These are phyloP conservation scores for Emiliania huxleyi DNA, from an alignment of 78 protist genomes.

Conservation along the genomic window DNA sequence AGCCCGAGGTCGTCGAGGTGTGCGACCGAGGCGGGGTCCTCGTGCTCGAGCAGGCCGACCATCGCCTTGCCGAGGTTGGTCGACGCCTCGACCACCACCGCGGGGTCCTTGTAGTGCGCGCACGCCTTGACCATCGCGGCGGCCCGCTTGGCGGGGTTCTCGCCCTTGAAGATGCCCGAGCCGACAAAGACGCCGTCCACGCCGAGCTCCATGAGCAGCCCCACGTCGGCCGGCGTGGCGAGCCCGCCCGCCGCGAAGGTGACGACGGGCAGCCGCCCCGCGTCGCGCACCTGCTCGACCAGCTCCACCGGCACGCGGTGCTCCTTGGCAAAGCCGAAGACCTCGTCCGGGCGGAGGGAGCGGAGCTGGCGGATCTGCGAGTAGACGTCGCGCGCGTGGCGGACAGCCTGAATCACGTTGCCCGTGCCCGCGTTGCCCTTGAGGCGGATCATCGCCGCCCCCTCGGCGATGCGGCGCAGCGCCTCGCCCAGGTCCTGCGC, in stretches of 20 bases:
- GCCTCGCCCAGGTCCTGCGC: slow-evolving; percentile 90
- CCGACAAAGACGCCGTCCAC: slow-evolving; percentile 94
- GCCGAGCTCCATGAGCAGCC: slow-evolving; percentile 88
- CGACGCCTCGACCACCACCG: slow-evolving; percentile 67
- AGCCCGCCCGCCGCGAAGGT: slow-evolving; percentile 97
- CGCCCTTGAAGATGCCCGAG: slow-evolving; percentile 89
- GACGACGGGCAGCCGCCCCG: slow-evolving; percentile 91
- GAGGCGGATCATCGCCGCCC: slow-evolving; percentile 94
- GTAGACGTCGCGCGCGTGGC: slow-evolving; percentile 84
- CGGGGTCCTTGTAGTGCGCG: slow-evolving; percentile 82
- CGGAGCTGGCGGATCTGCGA: slow-evolving; percentile 67
- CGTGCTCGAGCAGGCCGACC: slow-evolving; percentile 44
- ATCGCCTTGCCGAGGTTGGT: slow-evolving; percentile 67
- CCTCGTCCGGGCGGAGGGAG: slow-evolving; percentile 83
- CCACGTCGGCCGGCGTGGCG: slow-evolving; percentile 96
- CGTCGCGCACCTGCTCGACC: slow-evolving; percentile 55
- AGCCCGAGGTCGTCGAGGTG: neutral
- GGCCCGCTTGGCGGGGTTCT: slow-evolving; percentile 89
- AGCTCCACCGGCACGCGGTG: slow-evolving; percentile 83
- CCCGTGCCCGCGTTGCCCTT: slow-evolving; percentile 95
- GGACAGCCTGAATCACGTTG: slow-evolving; percentile 92
- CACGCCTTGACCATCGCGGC: slow-evolving; percentile 85
- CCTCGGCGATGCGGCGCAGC: slow-evolving; percentile 90
- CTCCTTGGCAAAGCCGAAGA: slow-evolving; percentile 83
- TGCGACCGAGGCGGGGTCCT: neutral